Base-by-base conservation (phyloP, 257 asterid genomes). In the Oldenlandia corymbosa region DNA sequence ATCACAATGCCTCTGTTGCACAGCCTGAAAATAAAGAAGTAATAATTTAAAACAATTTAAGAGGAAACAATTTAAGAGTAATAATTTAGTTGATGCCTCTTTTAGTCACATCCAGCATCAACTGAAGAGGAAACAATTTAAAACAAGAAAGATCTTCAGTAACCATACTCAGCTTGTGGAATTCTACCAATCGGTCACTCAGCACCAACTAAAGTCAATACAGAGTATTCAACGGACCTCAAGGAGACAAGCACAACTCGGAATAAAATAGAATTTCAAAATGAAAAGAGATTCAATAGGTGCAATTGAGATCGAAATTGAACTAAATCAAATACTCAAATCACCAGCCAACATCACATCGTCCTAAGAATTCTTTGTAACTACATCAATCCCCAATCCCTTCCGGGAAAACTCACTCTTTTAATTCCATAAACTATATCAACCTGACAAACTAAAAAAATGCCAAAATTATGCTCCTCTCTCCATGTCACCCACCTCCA, bases 1-100 rank as follows among this genome's bases (percentile, higher is more conserved):
- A 63, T 87, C 96, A 62, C 99, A 93, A 7, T 11, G 72, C 69
- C 70, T 75, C 63, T 30, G 65, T 55, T 65, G 69, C 28, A 47
- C 37, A 50, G 79, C 84, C 61, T 56, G 61, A 17, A 30, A 56
- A 56, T 27, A 20, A 56, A 56, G 42, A 56, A 31, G 28, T 5
- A 30, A 41, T 10, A 41, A 55, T 10, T 18, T 28, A 27, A 18
- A 43, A 43, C 28, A 43, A 60, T 24, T 7, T 4, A 10, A 62
- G 21, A 37, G 1, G 47, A 31, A 20, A 1, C 24, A 10, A 13
- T 37, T 39, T 59, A 14, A 2, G 41, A 12, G n/a, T n/a, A n/a
- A n/a, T n/a, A n/a, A n/a, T n/a, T n/a, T n/a, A n/a, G n/a, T n/a
- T n/a, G n/a, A n/a, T n/a, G n/a, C 28, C 26, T 17, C 60, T 34